Base-by-base conservation (phyloP, 768 basidiomycete genomes). In the Boletus huronensis region DNA sequence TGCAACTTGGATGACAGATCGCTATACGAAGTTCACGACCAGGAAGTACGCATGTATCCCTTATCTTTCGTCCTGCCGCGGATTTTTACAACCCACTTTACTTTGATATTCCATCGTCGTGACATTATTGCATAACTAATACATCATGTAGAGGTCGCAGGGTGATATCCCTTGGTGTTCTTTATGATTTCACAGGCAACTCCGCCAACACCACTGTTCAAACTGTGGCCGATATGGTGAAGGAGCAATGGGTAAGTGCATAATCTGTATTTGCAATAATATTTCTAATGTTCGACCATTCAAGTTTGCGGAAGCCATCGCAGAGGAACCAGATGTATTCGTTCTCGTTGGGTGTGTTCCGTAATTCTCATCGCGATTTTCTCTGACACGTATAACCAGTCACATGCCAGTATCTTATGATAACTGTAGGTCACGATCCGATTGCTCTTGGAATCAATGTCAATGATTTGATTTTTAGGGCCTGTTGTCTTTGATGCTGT, bases 251-350 rank as follows among this genome's bases (percentile, higher is more conserved):
- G 88, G 85, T 84, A 53, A 32, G 76, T 60, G 5, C 23, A n/a
- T 49, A 3, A 23, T n/a, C 5, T 36, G 3, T 29, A 6, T 13
- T 28, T 11, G 2, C 6, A 8, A 34, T 11, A 1, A 10, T 13
- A 7, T 23, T 13, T 36, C 36, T 43, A 3, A 57, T 40, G 25
- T 47, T 29, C 34, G 14, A 13, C 36, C 55, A 50, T 49, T 3
- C 34, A 54, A 88, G 92, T 95, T 95, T 68, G 60, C 71, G 1
- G 83, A 89, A 14, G 90, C 88, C 1, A 93, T 94, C 56, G 70
- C 76, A 39, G 87, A 91, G 9, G 84, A 85, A 63, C 91, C 93
- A 14, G 91, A 93, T 68, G 75, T 91, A 56, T 96, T 95, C 74
- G 64, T 90, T 51, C 79, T 91, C 50, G 79, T 79, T 52, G 84